phyloP scores from a whole-genome alignment of 345 rosid species.

The Trapa bicornis region DNA sequence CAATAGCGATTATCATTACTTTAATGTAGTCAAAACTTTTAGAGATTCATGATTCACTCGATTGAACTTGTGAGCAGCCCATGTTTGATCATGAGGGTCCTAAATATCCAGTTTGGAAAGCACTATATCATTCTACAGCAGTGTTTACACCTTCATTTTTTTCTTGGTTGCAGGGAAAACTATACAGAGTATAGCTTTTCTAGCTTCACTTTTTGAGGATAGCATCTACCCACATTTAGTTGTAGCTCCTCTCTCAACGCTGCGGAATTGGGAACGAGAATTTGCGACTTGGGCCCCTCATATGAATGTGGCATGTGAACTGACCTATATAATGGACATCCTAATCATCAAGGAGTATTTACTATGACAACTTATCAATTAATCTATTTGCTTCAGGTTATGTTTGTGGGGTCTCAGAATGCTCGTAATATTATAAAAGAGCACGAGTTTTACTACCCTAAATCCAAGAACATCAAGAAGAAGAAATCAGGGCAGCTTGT shows the following conservation, averaged over 20 bases:
- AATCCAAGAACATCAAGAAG: conserved; percentile 64
- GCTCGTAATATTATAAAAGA: conserved; percentile 88
- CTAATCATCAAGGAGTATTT: conserved; percentile 4
- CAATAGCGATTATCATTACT: not conserved
- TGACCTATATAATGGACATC: conserved; percentile 3
- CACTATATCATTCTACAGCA: not conserved
- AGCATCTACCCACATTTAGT: conserved; percentile 63
- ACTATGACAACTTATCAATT: not conserved
- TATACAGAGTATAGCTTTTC: conserved; percentile 95
- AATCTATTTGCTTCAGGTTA: conserved; percentile 41
- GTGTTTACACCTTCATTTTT: conserved; percentile 9
- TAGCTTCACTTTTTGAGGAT: conserved; percentile 84
- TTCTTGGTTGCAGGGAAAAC: conserved; percentile 67
- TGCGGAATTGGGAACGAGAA: conserved; percentile 98
- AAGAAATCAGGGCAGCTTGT: conserved; percentile 78
- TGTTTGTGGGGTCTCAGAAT: conserved; percentile 85
- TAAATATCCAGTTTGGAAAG: not conserved
- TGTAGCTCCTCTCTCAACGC: conserved; percentile 95
- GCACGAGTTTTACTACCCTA: conserved; percentile 80
- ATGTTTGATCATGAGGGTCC: not conserved
- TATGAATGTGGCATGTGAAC: conserved; percentile 82
- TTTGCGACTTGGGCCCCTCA: conserved; percentile 99
- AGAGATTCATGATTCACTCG: conserved; percentile 1
- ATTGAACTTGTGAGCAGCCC: too few relatives aligned
- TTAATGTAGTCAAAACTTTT: not conserved